Percentiles rank a stretch among this genome's conserved stretches.
These are phyloP conservation scores for Tetracladium maxilliforme DNA, from an alignment of 2,329 filamentous ascomycete species.

Conservation along the genomic window DNA sequence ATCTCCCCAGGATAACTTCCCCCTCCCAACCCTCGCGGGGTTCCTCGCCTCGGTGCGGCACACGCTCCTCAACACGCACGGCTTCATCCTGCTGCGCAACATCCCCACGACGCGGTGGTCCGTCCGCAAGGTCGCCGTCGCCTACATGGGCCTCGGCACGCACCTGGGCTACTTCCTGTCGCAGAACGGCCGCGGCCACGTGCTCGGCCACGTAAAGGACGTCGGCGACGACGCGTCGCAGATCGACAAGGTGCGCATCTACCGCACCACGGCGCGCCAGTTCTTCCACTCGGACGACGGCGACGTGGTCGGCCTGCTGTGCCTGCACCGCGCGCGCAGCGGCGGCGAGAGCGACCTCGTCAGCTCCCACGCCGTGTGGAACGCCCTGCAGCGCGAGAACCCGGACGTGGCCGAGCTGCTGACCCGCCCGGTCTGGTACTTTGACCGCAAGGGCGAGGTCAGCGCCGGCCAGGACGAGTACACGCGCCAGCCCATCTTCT, in stretches of 20 bases:
- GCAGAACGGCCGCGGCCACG: slow-evolving; percentile 74
- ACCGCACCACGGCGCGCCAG: slow-evolving; percentile 72
- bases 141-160: slow-evolving; percentile 81
- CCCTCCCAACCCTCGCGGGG: slow-evolving; percentile 36
- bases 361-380: slow-evolving; percentile 69
- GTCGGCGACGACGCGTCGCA: slow-evolving; percentile 67
- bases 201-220: slow-evolving; percentile 82
- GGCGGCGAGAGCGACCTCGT: slow-evolving; percentile 77
- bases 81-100: slow-evolving; percentile 80
- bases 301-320: slow-evolving; percentile 73
- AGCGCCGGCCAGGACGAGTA: slow-evolving; percentile 61
- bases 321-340: slow-evolving; percentile 61
- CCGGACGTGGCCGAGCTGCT: slow-evolving; percentile 67
- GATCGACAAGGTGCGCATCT: slow-evolving; percentile 81
- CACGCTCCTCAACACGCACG: slow-evolving; percentile 69
- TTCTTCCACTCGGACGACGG: slow-evolving; percentile 78
- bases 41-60: slow-evolving; percentile 40
- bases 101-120: slow-evolving; percentile 68
- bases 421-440: slow-evolving; percentile 74
- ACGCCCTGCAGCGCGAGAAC: slow-evolving; percentile 57
- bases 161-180: slow-evolving; percentile 80
- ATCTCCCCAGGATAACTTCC: slow-evolving; percentile 34
- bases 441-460: slow-evolving; percentile 79
- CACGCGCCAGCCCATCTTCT: slow-evolving; percentile 59
- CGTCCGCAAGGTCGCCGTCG: slow-evolving; percentile 64